phyloP scores from a whole-genome alignment of 768 basidiomycete genomes.

The Baorangia bicolor region DNA sequence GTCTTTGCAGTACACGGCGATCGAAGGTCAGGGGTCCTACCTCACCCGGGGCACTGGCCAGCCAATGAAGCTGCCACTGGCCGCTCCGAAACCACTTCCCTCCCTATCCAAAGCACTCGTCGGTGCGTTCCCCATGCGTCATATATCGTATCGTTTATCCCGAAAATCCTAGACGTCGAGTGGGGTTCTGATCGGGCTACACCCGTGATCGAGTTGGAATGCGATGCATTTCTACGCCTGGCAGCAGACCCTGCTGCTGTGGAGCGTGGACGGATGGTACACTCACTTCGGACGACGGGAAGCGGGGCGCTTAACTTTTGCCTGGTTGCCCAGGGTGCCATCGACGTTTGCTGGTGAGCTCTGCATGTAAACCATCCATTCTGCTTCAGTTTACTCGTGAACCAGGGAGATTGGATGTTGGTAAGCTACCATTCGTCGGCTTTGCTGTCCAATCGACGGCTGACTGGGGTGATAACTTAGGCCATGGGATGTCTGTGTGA shows the following conservation, averaged over 20 bases:
- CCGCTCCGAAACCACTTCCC: conserved; percentile 56
- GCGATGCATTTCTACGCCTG: conserved; percentile 67
- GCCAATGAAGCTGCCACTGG: conserved; percentile 62
- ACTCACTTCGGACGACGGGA: conserved; percentile 78
- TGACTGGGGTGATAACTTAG: conserved; percentile 22
- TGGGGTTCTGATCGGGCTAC: conserved; percentile 81
- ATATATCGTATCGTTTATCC: not conserved
- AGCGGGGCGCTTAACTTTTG: conserved; percentile 82
- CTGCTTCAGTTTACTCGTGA: not conserved
- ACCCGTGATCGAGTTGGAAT: conserved; percentile 56
- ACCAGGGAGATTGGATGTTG: conserved; percentile 78
- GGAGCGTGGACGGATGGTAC: conserved; percentile 78
- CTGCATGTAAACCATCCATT: not conserved
- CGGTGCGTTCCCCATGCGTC: conserved; percentile 36
- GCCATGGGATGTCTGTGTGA: conserved; percentile 84
- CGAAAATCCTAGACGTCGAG: conserved; percentile 59
- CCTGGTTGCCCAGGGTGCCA: conserved; percentile 84
- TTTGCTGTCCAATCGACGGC: not conserved
- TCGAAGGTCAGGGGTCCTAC: conserved; percentile 76
- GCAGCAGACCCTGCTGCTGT: conserved; percentile 57
- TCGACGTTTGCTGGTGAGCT: conserved; percentile 82
- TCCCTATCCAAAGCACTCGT: conserved; percentile 75
- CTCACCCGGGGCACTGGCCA: conserved; percentile 49
- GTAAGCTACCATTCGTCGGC: conserved; percentile 32
- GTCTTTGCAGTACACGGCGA: conserved; percentile 62